A percentile compares a stretch with the other conserved stretches of the same genome.
phyloP scores from a whole-genome alignment of 805 yeast genomes.

The Teunomyces kruisii region DNA sequence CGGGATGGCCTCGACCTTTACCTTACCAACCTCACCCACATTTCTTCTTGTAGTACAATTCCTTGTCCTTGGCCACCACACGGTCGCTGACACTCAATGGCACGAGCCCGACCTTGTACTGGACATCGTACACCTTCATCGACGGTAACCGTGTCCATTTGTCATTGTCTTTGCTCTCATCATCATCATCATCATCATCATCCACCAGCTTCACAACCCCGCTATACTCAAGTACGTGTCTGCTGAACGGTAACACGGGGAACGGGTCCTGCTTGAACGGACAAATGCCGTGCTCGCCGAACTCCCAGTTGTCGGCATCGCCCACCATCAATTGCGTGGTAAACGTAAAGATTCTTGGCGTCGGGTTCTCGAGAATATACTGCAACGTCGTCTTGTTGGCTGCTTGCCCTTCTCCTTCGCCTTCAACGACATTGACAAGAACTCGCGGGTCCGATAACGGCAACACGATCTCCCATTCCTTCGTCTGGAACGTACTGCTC shows the following conservation, averaged over 20 bases:
- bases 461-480: conserved; percentile 51
- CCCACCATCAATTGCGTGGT: conserved; percentile 43
- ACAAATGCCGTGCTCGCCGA: conserved; percentile 20
- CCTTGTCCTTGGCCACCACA: conserved; percentile 15
- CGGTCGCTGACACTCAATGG: conserved; percentile 25
- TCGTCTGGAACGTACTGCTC: conserved; percentile 29
- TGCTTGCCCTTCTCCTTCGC: too few species aligned
- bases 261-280: conserved; percentile 35
- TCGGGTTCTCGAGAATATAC: conserved; percentile 72
- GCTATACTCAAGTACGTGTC: conserved; percentile 41
- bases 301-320: conserved; percentile 22
- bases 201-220: background rate
- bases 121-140: conserved; percentile 65
- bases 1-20: too few species aligned
- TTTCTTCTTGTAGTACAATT: conserved; percentile 16
- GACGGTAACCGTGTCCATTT: conserved; percentile 49
- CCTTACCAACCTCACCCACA: too few species aligned
- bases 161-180: conserved; percentile 13
- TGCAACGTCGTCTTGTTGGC: conserved; percentile 26
- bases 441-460: conserved; percentile 74
- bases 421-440: conserved; percentile 38
- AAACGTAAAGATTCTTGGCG: conserved; percentile 66
- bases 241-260: conserved; percentile 63
- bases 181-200: conserved; percentile 1
- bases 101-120: conserved; percentile 63